phyloP scores from a whole-genome alignment of 2,329 filamentous ascomycete genomes.

The Colletotrichum aenigma region DNA sequence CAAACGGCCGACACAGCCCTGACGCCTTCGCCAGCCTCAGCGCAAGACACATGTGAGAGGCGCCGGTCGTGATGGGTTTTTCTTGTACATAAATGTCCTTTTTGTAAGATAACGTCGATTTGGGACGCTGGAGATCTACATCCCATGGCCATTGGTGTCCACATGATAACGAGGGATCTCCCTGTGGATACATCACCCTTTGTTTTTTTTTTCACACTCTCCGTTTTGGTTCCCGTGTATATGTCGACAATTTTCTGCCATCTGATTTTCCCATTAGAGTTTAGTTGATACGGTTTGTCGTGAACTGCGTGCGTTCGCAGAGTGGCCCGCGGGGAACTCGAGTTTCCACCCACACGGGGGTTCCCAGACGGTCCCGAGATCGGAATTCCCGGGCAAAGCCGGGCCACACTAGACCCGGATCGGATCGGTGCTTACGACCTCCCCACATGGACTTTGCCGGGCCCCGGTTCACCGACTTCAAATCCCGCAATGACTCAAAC shows the following conservation, averaged over 20 bases:
- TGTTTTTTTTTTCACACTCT: neutral
- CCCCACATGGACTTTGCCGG: neutral
- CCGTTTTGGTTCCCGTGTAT: neutral
- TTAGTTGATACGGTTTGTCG: neutral
- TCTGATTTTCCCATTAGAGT: neutral
- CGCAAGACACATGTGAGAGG: constrained; percentile 51
- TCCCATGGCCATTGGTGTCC: neutral
- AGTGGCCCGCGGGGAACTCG: neutral
- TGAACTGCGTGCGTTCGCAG: neutral
- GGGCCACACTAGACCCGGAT: neutral
- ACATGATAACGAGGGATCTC: neutral
- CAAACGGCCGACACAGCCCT: constrained; percentile 76
- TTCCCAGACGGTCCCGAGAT: neutral
- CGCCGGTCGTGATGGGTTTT: neutral
- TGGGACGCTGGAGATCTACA: neutral
- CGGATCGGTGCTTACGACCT: neutral
- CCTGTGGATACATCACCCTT: neutral
- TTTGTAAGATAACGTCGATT: constrained; percentile 3
- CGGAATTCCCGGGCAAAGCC: neutral
- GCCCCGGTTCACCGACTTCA: neutral
- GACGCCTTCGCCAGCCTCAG: constrained; percentile 81
- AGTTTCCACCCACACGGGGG: neutral
- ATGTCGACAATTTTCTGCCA: neutral
- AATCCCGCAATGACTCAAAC: neutral
- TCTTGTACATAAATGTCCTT: constrained; percentile 7